Base-by-base conservation (phyloP, 495 filamentous ascomycete species). In the Saxophila tyrrhenica region DNA sequence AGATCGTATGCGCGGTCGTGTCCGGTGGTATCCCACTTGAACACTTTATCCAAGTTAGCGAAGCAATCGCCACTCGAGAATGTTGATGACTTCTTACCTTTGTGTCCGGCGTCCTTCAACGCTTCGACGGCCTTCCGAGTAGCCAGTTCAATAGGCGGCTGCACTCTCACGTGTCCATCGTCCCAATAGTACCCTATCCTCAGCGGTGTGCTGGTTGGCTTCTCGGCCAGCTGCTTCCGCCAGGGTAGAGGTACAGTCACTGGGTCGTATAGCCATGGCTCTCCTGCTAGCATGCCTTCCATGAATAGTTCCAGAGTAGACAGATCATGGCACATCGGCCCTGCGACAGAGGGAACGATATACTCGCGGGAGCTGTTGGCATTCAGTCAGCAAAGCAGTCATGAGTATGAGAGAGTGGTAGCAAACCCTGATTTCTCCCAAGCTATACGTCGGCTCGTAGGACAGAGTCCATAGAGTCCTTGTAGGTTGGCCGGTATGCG, bases 281-380 rank as follows among this genome's bases (percentile, higher is more conserved):
- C 67, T 5, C 65, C 67, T 2, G 70, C 67, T 2, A 75, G 70
- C 13, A 80, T 64, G 15, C 77, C 73, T 50, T 78, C 71, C 71
- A 78, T 73, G 22, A 80, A 65, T 23, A 72, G 60, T 19, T 69
- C 69, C 17, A 78, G 53, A 60, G 78, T 76, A 1, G 63, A 62
- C 0, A 78, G 59, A 3, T 67, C 70, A 9, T 67, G 65, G 0
- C 72, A 72, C 43, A 79, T 54, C 0, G 77, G 77, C 1, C 79
- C 79, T 3, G 75, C 77, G 3, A 75, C 72, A 11, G 73, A 55
- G 44, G 76, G 65, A 17, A 83, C 56, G 0, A 67, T 70, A 65
- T 8, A 69, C 56, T 32, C 43, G 11, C 39, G 19, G 17, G 50
- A 54, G 22, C 29, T 50, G n/a, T 35, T 25, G 19, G 23, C 19